Evolutionary conservation across 2,329 filamentous ascomycete species (phyloP), one percentile per base, ranked within the genome.

Genomic region (Pestalotiopsis sp.): DNA sequence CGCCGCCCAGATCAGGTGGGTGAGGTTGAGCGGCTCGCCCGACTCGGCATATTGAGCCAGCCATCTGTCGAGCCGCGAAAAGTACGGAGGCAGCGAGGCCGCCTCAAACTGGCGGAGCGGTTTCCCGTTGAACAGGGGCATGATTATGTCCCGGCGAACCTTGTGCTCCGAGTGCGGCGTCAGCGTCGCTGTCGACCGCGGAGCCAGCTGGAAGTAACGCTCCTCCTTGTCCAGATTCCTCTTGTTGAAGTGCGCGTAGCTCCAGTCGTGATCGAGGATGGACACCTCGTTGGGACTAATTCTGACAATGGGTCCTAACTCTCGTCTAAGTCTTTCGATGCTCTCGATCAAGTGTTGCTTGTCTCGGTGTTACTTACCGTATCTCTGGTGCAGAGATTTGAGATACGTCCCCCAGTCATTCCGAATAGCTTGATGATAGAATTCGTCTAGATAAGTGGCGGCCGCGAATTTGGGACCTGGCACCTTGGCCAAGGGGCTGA

Each of bases 141-240:
- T 20, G 23, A 66, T 66, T 2, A 58, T 57, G 20, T 66, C 64
- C 9, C 49, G 64, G 45, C 52, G 45, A 12, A 17, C 17, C 45
- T 59, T 66, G 36, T 66, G 64, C 45, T 66, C 64, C n/a, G 64
- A 17, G 36, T 65, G 64, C 13, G 64, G 45, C 13, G 64, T 58
- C 12, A 66, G 25, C 17, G 45, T 66, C 11, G 64, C 64, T 2
- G 64, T 66, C 14, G 64, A 65, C 27, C 64, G 31, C 14, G 49
- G 64, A 6, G 64, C 64, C 11, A 66, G 64, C 38, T 66, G 64
- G 25, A 66, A 66, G 52, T 66, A 66, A 23, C 64, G 20, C 31
- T 58, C 52, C n/a, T 66, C 45, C 36, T 66, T 66, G 52, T 58
- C 64, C 23, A 66, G 27, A 6, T 66, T 58, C 11, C 64, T 20